Evolutionary conservation across 768 basidiomycete genomes (phyloP).

Genomic region (Lepiota venenata): DNA sequence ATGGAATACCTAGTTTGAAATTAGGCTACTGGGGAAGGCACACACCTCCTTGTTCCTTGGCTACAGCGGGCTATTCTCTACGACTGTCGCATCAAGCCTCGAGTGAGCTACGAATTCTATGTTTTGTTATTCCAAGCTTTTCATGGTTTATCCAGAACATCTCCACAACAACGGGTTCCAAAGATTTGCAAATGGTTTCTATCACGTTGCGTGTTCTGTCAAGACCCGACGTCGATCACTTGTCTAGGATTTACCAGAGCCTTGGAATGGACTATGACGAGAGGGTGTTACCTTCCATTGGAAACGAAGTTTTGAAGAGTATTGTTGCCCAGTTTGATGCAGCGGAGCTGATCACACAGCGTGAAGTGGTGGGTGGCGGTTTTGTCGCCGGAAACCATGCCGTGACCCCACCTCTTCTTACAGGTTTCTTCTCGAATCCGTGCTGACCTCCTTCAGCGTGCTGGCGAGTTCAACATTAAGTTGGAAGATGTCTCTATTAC

Average conservation of each 20-base stretch:
- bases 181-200: slow-evolving; percentile 98
- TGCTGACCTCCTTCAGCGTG: slow-evolving; percentile 87
- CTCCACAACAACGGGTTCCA: slow-evolving; percentile 97
- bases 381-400: neutral
- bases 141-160: slow-evolving; percentile 66
- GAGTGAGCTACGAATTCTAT: slow-evolving; percentile 46
- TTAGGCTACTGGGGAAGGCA: slow-evolving; percentile 89
- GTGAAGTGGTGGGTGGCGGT: slow-evolving; percentile 77
- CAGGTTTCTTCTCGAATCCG: slow-evolving; percentile 91
- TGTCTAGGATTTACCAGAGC: slow-evolving; percentile 92
- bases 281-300: slow-evolving; percentile 94
- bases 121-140: neutral
- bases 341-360: slow-evolving; percentile 93
- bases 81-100: slow-evolving; percentile 95
- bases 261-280: slow-evolving; percentile 98
- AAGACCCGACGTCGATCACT: slow-evolving; percentile 83
- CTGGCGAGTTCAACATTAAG: slow-evolving; percentile 93
- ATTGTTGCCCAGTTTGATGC: slow-evolving; percentile 99
- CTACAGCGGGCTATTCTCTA: slow-evolving; percentile 94
- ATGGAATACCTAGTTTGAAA: slow-evolving; percentile 7
- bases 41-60: slow-evolving; percentile 95
- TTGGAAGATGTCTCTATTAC: slow-evolving; percentile 98
- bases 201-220: slow-evolving; percentile 95
- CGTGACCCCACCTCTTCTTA: neutral
- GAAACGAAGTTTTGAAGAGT: slow-evolving; percentile 96